These are phyloP conservation scores for Plantago coronopus DNA, from an alignment of 305 asterid genomes.

Conservation along the genomic window DNA sequence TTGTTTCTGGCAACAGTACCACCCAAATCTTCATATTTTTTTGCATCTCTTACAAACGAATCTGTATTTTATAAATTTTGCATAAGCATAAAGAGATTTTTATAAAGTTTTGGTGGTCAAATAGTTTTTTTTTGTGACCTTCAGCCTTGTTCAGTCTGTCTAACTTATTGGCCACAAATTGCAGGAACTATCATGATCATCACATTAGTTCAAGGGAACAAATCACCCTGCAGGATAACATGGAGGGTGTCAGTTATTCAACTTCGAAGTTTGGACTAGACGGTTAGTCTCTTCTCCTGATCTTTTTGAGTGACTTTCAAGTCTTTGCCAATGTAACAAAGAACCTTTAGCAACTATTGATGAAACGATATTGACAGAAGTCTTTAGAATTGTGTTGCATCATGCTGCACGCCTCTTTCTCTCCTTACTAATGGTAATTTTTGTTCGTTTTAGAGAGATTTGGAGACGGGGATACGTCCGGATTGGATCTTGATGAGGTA, in stretches of 20 bases:
- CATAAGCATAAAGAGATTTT: constrained; percentile 12
- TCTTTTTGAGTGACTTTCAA: constrained; percentile 9
- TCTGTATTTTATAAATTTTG: not conserved
- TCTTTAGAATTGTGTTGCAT: not conserved
- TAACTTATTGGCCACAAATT: constrained; percentile 29
- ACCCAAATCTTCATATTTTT: constrained; percentile 1
- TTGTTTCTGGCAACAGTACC: not conserved
- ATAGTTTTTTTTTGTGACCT: constrained; percentile 3
- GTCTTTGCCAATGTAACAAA: constrained; percentile 12
- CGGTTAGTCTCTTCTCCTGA: constrained; percentile 48
- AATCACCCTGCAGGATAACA: constrained; percentile 92
- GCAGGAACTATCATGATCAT: constrained; percentile 93
- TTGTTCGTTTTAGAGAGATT: constrained; percentile 77
- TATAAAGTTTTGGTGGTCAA: constrained; percentile 2
- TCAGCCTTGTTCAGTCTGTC: constrained; percentile 10
- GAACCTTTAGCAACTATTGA: constrained; percentile 8
- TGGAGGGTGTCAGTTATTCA: constrained; percentile 85
- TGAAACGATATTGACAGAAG: constrained; percentile 3
- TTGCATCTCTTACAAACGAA: constrained; percentile 2
- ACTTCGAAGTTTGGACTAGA: constrained; percentile 93
- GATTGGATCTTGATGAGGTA: constrained; percentile 98
- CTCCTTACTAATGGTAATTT: constrained; percentile 20
- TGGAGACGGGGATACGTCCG: constrained; percentile 96
- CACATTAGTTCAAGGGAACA: constrained; percentile 98
- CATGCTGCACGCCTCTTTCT: constrained; percentile 8